Percentiles rank a stretch among this genome's conserved stretches.
Evolutionary conservation across 768 basidiomycete genomes (phyloP).

Genomic region (Zangia roseola): DNA sequence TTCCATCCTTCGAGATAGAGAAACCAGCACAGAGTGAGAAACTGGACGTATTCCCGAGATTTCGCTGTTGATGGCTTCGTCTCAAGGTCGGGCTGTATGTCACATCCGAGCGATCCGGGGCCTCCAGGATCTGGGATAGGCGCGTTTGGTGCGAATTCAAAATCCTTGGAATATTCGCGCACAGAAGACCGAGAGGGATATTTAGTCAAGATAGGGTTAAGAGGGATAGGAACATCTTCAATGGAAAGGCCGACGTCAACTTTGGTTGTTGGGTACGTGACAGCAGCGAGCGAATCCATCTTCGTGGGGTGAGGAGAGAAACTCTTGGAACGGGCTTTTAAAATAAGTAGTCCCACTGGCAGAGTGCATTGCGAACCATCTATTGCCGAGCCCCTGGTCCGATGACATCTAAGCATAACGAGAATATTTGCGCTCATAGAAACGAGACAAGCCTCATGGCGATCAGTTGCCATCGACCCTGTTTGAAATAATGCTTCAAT

Average conservation of each 20-base stretch:
- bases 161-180: conserved; percentile 1
- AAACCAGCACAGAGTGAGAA: conserved; percentile 52
- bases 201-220: conserved; percentile 1
- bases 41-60: conserved; percentile 41
- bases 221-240: conserved; percentile 1
- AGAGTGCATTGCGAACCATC: too few species aligned
- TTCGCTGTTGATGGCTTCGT: conserved; percentile 8
- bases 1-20: conserved; percentile 75
- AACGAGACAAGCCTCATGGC: too few species aligned
- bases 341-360: too few species aligned
- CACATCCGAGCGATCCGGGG: neutral
- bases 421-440: too few species aligned
- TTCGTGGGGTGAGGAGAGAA: neutral
- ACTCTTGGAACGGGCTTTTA: neutral
- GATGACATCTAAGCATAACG: neutral
- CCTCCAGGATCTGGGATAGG: neutral
- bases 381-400: neutral
- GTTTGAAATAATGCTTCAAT: neutral
- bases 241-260: neutral
- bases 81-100: neutral
- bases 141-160: neutral
- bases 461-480: neutral
- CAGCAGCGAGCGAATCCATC: conserved; percentile 1
- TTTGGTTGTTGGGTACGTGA: neutral
- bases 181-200: conserved; percentile 1